A percentile compares a stretch with the other conserved stretches of the same genome.
Evolutionary conservation across 768 basidiomycete genomes (phyloP).

Genomic region (Suillus discolor): DNA sequence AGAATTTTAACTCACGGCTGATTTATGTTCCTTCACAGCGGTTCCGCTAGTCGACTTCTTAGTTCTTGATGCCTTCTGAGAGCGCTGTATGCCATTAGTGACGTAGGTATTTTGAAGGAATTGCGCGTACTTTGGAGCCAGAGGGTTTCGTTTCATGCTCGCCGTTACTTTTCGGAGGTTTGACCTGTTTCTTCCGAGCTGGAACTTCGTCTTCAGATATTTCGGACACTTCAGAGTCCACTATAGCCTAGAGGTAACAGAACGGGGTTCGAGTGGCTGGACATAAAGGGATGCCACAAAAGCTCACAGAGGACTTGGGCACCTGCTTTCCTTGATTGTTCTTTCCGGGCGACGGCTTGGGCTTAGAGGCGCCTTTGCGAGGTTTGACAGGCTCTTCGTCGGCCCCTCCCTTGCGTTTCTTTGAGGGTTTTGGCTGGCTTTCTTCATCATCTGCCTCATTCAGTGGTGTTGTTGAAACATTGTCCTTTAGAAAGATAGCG

Average conservation of each 20-base stretch:
- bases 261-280: not conserved
- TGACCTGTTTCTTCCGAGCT: not conserved
- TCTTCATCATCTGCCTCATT: constrained; percentile 7
- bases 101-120: not conserved
- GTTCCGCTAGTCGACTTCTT: not conserved
- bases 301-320: constrained; percentile 4
- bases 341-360: not conserved
- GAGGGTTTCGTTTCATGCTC: not conserved
- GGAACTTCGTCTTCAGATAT: constrained; percentile 1
- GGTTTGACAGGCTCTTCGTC: not conserved
- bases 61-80: not conserved
- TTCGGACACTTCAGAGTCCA: constrained; percentile 1
- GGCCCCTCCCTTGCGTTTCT: constrained; percentile 15
- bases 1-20: constrained; percentile 2
- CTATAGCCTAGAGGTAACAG: not conserved
- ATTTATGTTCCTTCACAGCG: constrained; percentile 10
- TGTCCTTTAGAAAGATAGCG: not conserved
- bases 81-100: not conserved
- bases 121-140: not conserved
- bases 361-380: not conserved
- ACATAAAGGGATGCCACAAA: not conserved
- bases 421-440: not conserved
- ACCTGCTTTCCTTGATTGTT: constrained; percentile 1
- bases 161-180: not conserved
- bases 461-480: not conserved